Evolutionary conservation across 805 yeast genomes (phyloP), one percentile per base, ranked within the genome.

Genomic region (Yarrowia deformans): DNA sequence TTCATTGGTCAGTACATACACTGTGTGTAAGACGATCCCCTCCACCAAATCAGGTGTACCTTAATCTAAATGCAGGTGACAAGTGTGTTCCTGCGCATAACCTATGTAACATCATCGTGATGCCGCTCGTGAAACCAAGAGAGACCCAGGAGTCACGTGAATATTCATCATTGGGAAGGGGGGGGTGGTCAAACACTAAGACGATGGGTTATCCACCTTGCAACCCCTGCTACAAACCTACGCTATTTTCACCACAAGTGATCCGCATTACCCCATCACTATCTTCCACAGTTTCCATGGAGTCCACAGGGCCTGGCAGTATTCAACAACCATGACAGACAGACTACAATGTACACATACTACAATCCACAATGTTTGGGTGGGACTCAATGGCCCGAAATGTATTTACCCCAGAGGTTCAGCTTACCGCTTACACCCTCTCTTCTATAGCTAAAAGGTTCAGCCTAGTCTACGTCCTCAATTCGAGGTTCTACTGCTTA

Each of bases 81-180:
- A 43, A 19, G 50, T 34, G 23, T 46, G 50, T 46, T 23, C 34
- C 50, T 19, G 46, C 23, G 46, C 46, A n/a, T 8, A 29, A 6
- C 50, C 50, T 19, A 46, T 46, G 50, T 46, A 19, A 34, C 16
- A 46, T 46, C 16, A 46, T 46, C 34, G 48, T 45, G 34, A 46
- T 46, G 50, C 50, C 50, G 50, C 19, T 23, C n/a, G 34, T 19
- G 34, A 46, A 8, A 46, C 8, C 8, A 43, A 18, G 2, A 5
- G 13, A 14, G 42, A 35, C 12, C 9, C 12, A 12, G 8, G 13
- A 16, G 19, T 42, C 45, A 42, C 45, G 45, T n/a, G 45, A 16
- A 16, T 3, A 9, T 19, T 2, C 16, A 8, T 42, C 19, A 42
- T 42, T 13, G 6, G n/a, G n/a, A n/a, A n/a, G n/a, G n/a, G n/a